A percentile compares a stretch with the other conserved stretches of the same genome.
Conservation (phyloP, 352 stramenopile species). For the Blastocystis sp. region DNA sequence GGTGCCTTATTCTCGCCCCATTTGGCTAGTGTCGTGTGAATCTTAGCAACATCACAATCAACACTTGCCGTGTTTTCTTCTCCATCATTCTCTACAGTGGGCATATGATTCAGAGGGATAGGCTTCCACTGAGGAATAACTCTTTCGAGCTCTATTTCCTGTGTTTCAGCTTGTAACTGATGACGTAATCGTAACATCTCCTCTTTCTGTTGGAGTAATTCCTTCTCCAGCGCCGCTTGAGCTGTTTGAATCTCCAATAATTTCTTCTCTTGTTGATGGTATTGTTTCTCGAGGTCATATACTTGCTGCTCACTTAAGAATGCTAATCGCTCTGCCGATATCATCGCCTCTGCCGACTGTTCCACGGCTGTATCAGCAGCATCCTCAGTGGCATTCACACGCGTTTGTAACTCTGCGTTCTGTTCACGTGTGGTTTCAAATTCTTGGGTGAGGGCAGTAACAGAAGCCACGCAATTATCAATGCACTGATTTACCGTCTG, state of each 20-base stretch:
- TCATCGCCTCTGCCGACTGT: not conserved
- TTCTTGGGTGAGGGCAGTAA: not conserved
- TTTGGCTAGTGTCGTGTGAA: not conserved
- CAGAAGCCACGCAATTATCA: not conserved
- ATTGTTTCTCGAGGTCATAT: constrained; percentile 18
- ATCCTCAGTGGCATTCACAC: constrained; percentile 33
- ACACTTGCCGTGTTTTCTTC: not conserved
- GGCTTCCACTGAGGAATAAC: not conserved
- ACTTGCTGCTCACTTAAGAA: constrained; percentile 43
- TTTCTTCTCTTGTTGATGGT: constrained; percentile 8
- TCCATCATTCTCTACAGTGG: not conserved
- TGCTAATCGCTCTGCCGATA: not conserved
- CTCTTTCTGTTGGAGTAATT: not conserved
- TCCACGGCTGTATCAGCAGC: constrained; percentile 32
- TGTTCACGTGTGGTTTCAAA: not conserved
- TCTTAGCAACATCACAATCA: not conserved
- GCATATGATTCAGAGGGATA: not conserved
- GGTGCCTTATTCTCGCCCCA: constrained; percentile 30
- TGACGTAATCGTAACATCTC: not conserved
- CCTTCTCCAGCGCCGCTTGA: not conserved
- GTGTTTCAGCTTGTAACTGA: not conserved
- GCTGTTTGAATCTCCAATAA: not conserved
- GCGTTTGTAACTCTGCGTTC: not conserved
- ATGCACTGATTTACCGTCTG: constrained; percentile 36
- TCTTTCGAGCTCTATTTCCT: constrained; percentile 3